Percentiles rank a stretch among this genome's conserved stretches.
These are phyloP conservation scores for Penicillium bovifimosum DNA, from an alignment of 495 filamentous ascomycete species.

Conservation along the genomic window DNA sequence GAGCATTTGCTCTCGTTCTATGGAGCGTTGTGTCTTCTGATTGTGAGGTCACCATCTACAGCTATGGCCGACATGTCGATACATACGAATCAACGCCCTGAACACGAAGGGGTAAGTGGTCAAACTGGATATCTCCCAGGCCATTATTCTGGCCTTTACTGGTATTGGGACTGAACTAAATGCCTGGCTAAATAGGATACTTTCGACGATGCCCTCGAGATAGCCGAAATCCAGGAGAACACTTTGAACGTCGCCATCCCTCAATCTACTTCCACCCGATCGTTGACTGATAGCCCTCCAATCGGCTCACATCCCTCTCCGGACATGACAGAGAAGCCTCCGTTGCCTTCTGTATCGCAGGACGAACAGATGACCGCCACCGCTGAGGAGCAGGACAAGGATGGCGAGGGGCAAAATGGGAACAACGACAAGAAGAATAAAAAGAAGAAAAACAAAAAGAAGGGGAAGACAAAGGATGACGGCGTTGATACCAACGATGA, in stretches of 20 bases:
- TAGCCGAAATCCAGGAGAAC: conserved; percentile 24
- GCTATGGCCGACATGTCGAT: conserved; percentile 28
- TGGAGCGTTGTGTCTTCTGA: conserved; percentile 19
- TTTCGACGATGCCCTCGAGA: conserved; percentile 72
- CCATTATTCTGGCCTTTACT: not conserved
- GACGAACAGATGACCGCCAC: conserved; percentile 24
- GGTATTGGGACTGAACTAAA: conserved; percentile 8
- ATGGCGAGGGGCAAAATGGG: conserved; percentile 20
- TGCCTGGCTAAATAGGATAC: conserved; percentile 51
- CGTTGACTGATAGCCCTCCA: conserved; percentile 46
- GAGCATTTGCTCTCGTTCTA: conserved; percentile 14
- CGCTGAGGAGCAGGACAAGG: conserved; percentile 23
- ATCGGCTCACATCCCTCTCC: conserved; percentile 34
- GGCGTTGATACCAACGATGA: conserved; percentile 1
- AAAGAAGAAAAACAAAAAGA: conserved; percentile 5
- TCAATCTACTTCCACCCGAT: conserved; percentile 36
- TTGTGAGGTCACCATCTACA: conserved; percentile 12
- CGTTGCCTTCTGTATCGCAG: conserved; percentile 27
- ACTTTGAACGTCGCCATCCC: conserved; percentile 32
- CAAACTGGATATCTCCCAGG: not conserved
- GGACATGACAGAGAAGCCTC: conserved; percentile 33
- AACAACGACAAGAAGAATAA: conserved; percentile 16
- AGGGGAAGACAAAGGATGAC: not conserved
- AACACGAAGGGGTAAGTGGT: conserved; percentile 46
- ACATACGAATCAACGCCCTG: conserved; percentile 36